Evolutionary conservation across 1,284 basidiomycete genomes (phyloP).

Genomic region (Ceratobasidium sp.): DNA sequence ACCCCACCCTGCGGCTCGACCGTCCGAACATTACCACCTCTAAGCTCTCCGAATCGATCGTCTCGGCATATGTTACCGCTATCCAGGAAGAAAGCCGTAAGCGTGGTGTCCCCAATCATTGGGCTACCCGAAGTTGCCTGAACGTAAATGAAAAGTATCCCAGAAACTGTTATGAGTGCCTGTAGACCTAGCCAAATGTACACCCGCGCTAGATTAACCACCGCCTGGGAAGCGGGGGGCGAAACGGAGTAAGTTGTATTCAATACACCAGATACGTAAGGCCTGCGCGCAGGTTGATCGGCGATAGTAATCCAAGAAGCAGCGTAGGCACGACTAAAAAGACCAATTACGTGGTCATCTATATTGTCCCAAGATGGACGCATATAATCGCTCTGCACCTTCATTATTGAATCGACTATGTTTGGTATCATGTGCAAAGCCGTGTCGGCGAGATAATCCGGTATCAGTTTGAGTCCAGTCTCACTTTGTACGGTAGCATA

Average conservation of each 20-base stretch:
- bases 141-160: neutral
- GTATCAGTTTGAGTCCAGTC: neutral
- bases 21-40: no score
- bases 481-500: neutral
- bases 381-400: neutral
- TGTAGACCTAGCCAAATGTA: slow-evolving; percentile 15
- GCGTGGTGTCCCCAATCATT: neutral
- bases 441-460: neutral
- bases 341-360: neutral
- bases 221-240: slow-evolving; percentile 8
- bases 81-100: slow-evolving; percentile 1
- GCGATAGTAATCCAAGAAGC: neutral
- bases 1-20: no score
- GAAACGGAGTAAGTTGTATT: neutral
- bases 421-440: neutral
- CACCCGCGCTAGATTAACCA: neutral
- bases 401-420: neutral
- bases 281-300: neutral
- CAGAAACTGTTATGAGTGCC: neutral
- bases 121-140: neutral
- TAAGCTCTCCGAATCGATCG: neutral
- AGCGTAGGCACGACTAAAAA: slow-evolving; percentile 6
- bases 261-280: neutral
- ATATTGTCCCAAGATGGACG: neutral
- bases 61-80: neutral